Evolutionary conservation across 345 rosid genomes (phyloP).

Genomic region (Bruguiera parviflora): DNA sequence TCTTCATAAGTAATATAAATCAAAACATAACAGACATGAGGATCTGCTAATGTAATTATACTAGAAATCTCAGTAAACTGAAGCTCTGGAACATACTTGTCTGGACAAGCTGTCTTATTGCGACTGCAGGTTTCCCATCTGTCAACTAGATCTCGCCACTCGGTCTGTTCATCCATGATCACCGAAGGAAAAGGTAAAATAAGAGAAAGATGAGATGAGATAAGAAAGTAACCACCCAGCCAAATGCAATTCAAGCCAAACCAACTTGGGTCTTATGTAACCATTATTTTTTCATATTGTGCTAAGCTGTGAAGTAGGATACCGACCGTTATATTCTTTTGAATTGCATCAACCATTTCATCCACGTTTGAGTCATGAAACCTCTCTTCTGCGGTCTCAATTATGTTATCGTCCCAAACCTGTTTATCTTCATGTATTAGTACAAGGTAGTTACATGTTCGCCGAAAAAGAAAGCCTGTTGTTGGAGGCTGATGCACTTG

Average conservation of each 20-base stretch:
- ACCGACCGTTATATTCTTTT: conserved; percentile 59
- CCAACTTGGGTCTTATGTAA: neutral
- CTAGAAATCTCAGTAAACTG: neutral
- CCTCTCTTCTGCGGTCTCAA: conserved; percentile 61
- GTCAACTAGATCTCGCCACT: conserved; percentile 57
- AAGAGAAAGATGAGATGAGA: neutral
- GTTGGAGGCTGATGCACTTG: neutral
- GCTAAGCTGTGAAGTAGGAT: neutral
- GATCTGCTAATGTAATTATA: no score
- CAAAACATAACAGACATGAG: no score
- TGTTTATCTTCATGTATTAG: conserved; percentile 21
- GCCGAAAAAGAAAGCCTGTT: neutral
- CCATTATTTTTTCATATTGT: neutral
- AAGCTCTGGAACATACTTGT: conserved; percentile 42
- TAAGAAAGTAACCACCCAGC: neutral
- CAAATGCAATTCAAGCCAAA: neutral
- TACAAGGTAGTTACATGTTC: neutral
- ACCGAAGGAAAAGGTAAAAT: neutral
- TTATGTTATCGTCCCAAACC: conserved; percentile 79
- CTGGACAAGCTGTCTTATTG: conserved; percentile 59
- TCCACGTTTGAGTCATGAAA: conserved; percentile 47
- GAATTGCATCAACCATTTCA: conserved; percentile 56
- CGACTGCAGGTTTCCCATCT: conserved; percentile 67
- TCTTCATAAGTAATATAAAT: no score
- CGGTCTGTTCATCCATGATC: conserved; percentile 36